Percentiles rank a stretch among this genome's conserved stretches.
Conservation (phyloP, 495 filamentous ascomycete genomes). For the Lasiosphaeris hirsuta region DNA sequence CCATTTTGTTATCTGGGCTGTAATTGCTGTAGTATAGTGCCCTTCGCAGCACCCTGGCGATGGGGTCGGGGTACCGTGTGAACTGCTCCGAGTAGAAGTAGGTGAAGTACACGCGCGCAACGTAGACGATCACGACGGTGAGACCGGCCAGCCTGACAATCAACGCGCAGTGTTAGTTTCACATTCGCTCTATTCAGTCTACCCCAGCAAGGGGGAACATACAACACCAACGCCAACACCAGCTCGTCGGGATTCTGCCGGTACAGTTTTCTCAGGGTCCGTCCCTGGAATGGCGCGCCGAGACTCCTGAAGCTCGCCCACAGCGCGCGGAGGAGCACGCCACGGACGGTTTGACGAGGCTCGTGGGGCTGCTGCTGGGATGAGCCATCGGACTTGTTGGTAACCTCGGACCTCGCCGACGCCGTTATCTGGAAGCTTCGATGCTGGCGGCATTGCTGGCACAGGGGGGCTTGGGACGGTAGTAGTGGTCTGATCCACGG, state of each 20-base stretch:
- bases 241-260: slow-evolving; percentile 41
- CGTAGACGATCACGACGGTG: slow-evolving; percentile 51
- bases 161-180: not conserved
- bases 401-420: slow-evolving; percentile 10
- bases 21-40: slow-evolving; percentile 84
- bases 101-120: slow-evolving; percentile 61
- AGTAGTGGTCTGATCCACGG: too few relatives aligned
- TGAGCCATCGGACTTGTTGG: not conserved
- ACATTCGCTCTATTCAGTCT: not conserved
- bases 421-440: slow-evolving; percentile 22
- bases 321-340: slow-evolving; percentile 29
- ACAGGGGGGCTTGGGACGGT: too few relatives aligned
- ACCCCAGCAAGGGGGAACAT: not conserved
- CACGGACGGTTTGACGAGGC: slow-evolving; percentile 8
- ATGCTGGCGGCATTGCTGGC: not conserved
- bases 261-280: slow-evolving; percentile 31
- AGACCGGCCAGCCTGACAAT: slow-evolving; percentile 41
- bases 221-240: slow-evolving; percentile 29
- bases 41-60: slow-evolving; percentile 76
- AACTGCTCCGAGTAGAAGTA: slow-evolving; percentile 58
- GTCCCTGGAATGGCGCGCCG: slow-evolving; percentile 31
- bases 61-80: slow-evolving; percentile 70
- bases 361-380: slow-evolving; percentile 7
- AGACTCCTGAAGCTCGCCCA: slow-evolving; percentile 32
- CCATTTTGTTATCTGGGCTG: slow-evolving; percentile 63